Evolutionary conservation across 1,139 yeast species (phyloP).

Genomic region (Chernovozyma aurita): DNA sequence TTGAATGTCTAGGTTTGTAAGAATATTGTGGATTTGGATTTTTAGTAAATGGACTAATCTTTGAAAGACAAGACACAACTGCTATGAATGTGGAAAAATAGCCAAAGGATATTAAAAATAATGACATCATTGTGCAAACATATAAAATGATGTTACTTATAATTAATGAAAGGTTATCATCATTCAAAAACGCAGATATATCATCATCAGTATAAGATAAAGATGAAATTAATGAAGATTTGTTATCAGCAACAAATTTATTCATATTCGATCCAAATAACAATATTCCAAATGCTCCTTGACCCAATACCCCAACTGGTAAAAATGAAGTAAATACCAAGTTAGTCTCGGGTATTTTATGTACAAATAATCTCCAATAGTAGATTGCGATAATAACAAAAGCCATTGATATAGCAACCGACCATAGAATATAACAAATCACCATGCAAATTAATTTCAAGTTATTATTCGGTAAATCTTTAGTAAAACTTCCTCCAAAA

Average conservation of each 20-base stretch:
- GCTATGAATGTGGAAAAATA: conserved; percentile 61
- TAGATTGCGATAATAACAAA: conserved; percentile 50
- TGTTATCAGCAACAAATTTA: conserved; percentile 13
- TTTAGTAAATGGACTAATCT: conserved; percentile 28
- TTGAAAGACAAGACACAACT: conserved; percentile 36
- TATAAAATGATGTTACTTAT: conserved; percentile 16
- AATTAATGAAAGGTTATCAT: conserved; percentile 4
- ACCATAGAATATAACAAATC: conserved; percentile 58
- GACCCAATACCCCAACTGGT: conserved; percentile 55
- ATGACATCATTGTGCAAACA: conserved; percentile 27
- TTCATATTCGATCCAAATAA: conserved; percentile 46
- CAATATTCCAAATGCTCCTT: conserved; percentile 68
- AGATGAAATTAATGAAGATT: conserved; percentile 1
- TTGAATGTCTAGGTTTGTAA: conserved; percentile 13
- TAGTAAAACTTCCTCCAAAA: conserved; percentile 53
- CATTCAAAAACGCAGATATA: not conserved
- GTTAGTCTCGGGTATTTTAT: conserved; percentile 52
- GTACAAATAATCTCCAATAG: conserved; percentile 51
- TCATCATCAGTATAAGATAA: conserved; percentile 3
- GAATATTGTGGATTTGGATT: conserved; percentile 19
- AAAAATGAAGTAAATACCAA: conserved; percentile 17
- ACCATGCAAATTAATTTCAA: conserved; percentile 50
- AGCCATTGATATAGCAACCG: conserved; percentile 62
- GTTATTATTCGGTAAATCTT: conserved; percentile 33
- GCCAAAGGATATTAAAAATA: conserved; percentile 57